These are phyloP conservation scores for Aspergillus japonicus DNA, from an alignment of 2,329 filamentous ascomycete species.

Conservation along the genomic window DNA sequence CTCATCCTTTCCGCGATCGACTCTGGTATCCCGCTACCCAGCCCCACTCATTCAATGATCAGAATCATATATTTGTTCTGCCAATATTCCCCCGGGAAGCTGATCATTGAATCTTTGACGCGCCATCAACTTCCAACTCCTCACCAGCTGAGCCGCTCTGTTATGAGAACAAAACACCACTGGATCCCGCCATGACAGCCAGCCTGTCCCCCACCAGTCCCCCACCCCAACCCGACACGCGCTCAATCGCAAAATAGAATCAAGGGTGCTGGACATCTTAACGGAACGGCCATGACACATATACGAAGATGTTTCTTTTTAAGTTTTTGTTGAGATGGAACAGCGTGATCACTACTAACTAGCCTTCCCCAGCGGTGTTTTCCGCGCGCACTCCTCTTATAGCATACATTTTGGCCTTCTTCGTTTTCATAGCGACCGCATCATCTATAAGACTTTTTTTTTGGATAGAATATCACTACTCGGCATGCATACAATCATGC, in stretches of 20 bases:
- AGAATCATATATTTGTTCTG: no score
- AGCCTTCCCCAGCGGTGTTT: background rate
- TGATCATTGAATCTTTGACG: no score
- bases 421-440: background rate
- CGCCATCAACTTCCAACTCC: background rate
- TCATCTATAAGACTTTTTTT: background rate
- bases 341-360: background rate
- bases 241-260: background rate
- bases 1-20: background rate
- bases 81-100: no score
- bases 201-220: background rate
- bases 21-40: no score
- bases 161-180: background rate
- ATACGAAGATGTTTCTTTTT: background rate
- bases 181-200: background rate
- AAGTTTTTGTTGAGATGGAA: background rate
- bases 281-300: background rate
- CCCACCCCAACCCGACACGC: background rate
- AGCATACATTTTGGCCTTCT: background rate
- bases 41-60: no score
- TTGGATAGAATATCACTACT: background rate
- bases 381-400: background rate
- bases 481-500: background rate
- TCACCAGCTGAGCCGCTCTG: background rate
- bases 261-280: background rate